Conservation (phyloP, 2,329 filamentous ascomycete genomes). For the Cladophialophora carrionii region DNA sequence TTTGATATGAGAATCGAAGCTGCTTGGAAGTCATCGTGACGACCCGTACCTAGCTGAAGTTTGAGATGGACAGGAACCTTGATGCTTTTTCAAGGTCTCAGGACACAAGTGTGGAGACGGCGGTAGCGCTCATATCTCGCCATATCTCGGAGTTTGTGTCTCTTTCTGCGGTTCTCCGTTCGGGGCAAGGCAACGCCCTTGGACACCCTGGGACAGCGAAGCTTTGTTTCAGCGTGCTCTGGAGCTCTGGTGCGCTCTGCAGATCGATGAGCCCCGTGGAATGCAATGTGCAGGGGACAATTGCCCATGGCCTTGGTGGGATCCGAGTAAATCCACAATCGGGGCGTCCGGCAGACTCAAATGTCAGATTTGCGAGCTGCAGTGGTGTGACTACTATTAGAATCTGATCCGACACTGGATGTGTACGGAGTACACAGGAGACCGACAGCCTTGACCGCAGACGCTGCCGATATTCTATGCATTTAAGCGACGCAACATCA, state of each 20-base stretch:
- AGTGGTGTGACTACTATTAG: background rate
- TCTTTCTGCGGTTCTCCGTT: background rate
- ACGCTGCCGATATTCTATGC: background rate
- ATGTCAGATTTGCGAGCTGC: background rate
- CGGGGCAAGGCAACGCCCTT: background rate
- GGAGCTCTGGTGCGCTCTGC: background rate
- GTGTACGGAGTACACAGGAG: background rate
- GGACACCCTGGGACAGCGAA: background rate
- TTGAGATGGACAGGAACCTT: background rate
- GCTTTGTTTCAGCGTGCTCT: background rate
- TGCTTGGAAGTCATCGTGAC: background rate
- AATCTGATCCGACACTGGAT: background rate
- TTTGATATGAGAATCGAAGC: background rate
- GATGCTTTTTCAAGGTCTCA: background rate
- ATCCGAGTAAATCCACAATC: background rate
- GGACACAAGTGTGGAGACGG: background rate
- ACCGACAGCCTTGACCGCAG: background rate
- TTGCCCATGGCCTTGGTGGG: background rate
- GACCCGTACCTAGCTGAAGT: background rate
- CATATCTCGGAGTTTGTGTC: conserved; percentile 9
- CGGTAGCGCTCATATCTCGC: conserved; percentile 4
- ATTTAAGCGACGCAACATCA: conserved; percentile 5
- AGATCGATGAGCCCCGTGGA: background rate
- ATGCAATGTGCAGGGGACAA: background rate
- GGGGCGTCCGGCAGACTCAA: background rate